A percentile compares a stretch with the other conserved stretches of the same genome.
Conservation (phyloP, 352 stramenopile genomes). For the Pythium coloratum region DNA sequence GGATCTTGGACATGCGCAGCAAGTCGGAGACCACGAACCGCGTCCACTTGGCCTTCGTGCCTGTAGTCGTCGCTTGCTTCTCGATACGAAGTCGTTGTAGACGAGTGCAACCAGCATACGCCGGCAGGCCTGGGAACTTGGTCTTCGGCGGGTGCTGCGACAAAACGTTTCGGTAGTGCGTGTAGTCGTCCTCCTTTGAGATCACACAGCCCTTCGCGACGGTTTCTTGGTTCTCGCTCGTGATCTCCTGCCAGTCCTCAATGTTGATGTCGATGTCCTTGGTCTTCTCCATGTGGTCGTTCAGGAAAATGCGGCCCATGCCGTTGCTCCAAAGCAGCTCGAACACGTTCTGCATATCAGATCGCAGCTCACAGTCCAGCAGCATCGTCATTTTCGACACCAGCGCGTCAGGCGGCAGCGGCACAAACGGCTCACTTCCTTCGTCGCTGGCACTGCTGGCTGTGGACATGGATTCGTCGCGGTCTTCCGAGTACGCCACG, state of each 20-base stretch:
- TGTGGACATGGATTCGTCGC: slow-evolving; percentile 45
- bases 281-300: slow-evolving; percentile 49
- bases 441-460: slow-evolving; percentile 27
- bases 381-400: slow-evolving; percentile 66
- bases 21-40: slow-evolving; percentile 64
- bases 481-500: slow-evolving; percentile 24
- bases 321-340: slow-evolving; percentile 71
- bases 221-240: slow-evolving; percentile 15
- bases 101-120: slow-evolving; percentile 33
- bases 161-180: slow-evolving; percentile 32
- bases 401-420: slow-evolving; percentile 47
- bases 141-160: slow-evolving; percentile 42
- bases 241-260: slow-evolving; percentile 52
- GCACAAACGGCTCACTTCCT: slow-evolving; percentile 64
- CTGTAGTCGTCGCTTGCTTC: slow-evolving; percentile 1
- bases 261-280: slow-evolving; percentile 74
- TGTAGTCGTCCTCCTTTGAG: slow-evolving; percentile 34
- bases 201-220: slow-evolving; percentile 27
- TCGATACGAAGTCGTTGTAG: slow-evolving; percentile 33
- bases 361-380: slow-evolving; percentile 67
- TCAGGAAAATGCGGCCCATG: slow-evolving; percentile 47
- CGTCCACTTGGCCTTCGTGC: slow-evolving; percentile 22
- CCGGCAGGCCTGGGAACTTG: slow-evolving; percentile 39
- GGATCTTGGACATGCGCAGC: slow-evolving; percentile 72
- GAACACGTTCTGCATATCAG: slow-evolving; percentile 62